Evolutionary conservation across 257 asterid genomes (phyloP).

Genomic region (Forsythia suspensa): DNA sequence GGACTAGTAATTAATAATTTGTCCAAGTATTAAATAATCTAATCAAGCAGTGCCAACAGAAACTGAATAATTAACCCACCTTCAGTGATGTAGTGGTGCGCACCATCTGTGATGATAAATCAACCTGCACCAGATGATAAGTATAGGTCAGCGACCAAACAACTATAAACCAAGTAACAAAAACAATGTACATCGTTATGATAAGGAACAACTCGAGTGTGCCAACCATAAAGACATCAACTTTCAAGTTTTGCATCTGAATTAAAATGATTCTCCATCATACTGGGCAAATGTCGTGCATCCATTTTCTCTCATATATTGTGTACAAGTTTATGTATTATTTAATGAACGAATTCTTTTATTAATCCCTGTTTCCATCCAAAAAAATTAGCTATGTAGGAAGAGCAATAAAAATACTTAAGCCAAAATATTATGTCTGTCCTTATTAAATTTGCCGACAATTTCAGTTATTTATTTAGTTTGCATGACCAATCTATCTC

Average conservation of each 20-base stretch:
- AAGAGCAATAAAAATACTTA: not conserved
- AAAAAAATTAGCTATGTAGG: not conserved
- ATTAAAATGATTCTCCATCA: constrained; percentile 11
- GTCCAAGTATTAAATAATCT: constrained; percentile 3
- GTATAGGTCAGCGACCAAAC: constrained; percentile 26
- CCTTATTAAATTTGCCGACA: not conserved
- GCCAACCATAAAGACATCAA: not conserved
- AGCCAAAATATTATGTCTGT: not conserved
- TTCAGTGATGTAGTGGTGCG: constrained; percentile 56
- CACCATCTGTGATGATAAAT: constrained; percentile 78
- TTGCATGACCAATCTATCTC: not conserved
- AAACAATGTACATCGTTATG: not conserved
- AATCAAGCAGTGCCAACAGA: not conserved
- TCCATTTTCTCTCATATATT: not conserved
- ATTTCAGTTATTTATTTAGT: not conserved
- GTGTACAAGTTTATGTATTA: not conserved
- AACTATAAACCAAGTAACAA: not conserved
- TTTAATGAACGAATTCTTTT: constrained; percentile 3
- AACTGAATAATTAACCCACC: constrained; percentile 40
- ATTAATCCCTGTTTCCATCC: not conserved
- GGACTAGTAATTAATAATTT: not conserved
- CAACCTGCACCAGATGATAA: constrained; percentile 63
- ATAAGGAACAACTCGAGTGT: not conserved
- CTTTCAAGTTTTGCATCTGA: not conserved
- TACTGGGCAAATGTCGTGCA: not conserved